Evolutionary conservation across 2,329 filamentous ascomycete genomes (phyloP).

Genomic region (Raffaelea arxii): DNA sequence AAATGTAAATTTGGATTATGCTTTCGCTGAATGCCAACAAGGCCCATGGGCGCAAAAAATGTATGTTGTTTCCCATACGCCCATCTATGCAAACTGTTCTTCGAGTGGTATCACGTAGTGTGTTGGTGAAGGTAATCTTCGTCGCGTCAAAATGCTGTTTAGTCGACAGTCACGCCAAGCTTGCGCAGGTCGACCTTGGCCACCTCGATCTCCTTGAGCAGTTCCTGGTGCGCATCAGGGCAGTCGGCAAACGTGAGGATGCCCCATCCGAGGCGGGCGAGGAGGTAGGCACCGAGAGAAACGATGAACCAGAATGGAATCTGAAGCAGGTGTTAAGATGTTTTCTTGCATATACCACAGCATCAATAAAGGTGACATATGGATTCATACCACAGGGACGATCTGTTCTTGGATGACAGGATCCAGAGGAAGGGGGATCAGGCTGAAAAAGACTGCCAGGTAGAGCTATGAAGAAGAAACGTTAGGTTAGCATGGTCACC

Average conservation of each 20-base stretch:
- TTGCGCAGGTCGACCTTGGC: conserved; percentile 64
- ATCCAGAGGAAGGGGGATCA: conserved; percentile 77
- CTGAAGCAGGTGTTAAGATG: conserved; percentile 33
- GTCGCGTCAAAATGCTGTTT: conserved; percentile 15
- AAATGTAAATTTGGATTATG: too few species aligned
- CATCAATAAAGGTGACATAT: background rate
- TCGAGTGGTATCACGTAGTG: too few species aligned
- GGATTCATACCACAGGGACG: conserved; percentile 69
- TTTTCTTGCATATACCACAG: too few species aligned
- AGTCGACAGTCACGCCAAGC: conserved; percentile 72
- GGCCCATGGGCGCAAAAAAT: too few species aligned
- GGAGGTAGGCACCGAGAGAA: conserved; percentile 81
- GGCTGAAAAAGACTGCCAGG: conserved; percentile 72
- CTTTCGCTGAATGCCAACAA: too few species aligned
- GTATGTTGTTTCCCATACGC: too few species aligned
- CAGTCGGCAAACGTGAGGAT: conserved; percentile 97
- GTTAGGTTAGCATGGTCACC: conserved; percentile 1
- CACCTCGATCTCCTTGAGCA: conserved; percentile 74
- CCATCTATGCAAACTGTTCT: too few species aligned
- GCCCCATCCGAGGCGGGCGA: conserved; percentile 84
- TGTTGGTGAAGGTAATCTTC: too few species aligned
- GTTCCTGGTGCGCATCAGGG: conserved; percentile 77
- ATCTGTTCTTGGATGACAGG: conserved; percentile 70
- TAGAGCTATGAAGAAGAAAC: conserved; percentile 58
- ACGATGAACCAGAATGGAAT: conserved; percentile 90